phyloP scores from a whole-genome alignment of 2,329 filamentous ascomycete genomes.

The Nannizzia gypsea region DNA sequence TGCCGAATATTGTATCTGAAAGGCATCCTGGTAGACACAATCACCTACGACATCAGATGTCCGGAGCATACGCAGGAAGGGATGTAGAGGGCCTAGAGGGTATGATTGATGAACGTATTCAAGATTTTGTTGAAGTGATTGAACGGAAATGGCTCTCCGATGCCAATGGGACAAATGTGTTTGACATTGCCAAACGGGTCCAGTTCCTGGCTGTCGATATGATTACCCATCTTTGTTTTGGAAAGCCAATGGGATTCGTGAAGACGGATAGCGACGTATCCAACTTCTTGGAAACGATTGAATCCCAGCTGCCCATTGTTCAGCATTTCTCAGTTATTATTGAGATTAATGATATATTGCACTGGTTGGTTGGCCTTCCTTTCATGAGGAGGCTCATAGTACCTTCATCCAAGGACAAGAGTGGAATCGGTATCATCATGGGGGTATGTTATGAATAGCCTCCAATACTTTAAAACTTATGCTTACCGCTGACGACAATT shows the following conservation, averaged over 20 bases:
- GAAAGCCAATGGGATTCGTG: neutral
- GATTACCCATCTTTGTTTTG: constrained; percentile 8
- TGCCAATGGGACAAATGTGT: neutral
- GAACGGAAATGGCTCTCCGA: constrained; percentile 8
- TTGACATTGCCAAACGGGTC: constrained; percentile 9
- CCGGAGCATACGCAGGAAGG: too few relatives aligned
- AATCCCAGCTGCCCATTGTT: neutral
- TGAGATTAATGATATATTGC: neutral
- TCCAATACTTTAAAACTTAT: neutral
- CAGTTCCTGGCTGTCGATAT: constrained; percentile 9
- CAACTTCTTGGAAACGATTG: too few relatives aligned
- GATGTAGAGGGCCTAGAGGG: neutral
- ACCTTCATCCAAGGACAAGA: neutral
- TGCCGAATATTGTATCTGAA: too few relatives aligned
- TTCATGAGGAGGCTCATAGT: too few relatives aligned
- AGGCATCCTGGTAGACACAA: too few relatives aligned
- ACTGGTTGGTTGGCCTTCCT: too few relatives aligned
- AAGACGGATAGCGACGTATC: too few relatives aligned
- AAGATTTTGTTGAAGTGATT: constrained; percentile 1
- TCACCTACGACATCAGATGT: too few relatives aligned
- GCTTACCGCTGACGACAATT: too few relatives aligned
- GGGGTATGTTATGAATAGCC: neutral
- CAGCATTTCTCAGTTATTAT: neutral
- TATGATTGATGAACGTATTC: constrained; percentile 6
- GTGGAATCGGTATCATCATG: neutral